phyloP scores from a whole-genome alignment of 768 basidiomycete species.

The Sistotremastrum niveocremeum region DNA sequence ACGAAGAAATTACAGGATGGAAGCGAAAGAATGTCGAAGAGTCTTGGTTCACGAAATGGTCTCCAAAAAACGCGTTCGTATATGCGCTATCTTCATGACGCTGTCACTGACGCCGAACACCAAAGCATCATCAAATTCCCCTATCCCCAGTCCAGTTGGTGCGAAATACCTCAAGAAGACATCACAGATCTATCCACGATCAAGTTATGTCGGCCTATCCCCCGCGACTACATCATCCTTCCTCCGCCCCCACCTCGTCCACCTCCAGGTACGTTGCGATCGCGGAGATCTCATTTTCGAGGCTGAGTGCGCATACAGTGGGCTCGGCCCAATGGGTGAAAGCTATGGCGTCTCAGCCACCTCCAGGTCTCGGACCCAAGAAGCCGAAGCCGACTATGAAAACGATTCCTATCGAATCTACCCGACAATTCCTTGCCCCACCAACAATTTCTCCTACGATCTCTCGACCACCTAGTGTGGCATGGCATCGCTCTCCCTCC shows the following conservation, averaged over 20 bases:
- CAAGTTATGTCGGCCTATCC: constrained; percentile 30
- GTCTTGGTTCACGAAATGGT: constrained; percentile 28
- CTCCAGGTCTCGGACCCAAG: too few relatives aligned
- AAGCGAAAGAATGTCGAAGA: constrained; percentile 29
- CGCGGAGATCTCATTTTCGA: too few relatives aligned
- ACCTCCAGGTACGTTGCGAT: constrained; percentile 17
- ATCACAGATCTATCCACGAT: constrained; percentile 17
- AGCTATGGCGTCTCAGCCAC: too few relatives aligned
- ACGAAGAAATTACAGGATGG: constrained; percentile 26
- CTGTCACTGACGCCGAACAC: neutral
- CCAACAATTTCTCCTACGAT: too few relatives aligned
- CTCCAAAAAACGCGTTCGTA: constrained; percentile 20
- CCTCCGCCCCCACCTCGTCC: constrained; percentile 15
- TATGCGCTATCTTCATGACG: neutral
- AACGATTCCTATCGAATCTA: too few relatives aligned
- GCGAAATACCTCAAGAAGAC: constrained; percentile 26
- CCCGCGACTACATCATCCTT: constrained; percentile 14
- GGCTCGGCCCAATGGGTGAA: too few relatives aligned
- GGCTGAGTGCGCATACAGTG: too few relatives aligned
- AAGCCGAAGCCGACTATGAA: too few relatives aligned
- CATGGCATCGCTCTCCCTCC: too few relatives aligned
- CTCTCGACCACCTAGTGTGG: too few relatives aligned
- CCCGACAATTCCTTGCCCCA: too few relatives aligned
- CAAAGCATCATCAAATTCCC: constrained; percentile 22
- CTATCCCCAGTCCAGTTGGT: constrained; percentile 26